Conservation (phyloP, 176 grass and related monocot genomes). For the Juncus effusus region DNA sequence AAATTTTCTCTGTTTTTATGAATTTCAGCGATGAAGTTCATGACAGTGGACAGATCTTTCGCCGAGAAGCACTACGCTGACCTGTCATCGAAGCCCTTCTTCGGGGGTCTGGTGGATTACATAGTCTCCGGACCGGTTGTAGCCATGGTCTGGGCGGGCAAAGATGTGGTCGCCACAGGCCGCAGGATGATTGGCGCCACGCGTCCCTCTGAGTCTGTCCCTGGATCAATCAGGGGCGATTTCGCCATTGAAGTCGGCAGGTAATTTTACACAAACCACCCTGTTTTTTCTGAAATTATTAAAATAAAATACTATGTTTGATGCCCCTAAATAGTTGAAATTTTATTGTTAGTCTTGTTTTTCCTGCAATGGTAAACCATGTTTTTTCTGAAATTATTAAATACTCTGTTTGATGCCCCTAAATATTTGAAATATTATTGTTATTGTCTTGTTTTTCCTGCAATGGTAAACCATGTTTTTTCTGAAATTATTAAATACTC, state of each 20-base stretch:
- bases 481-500: too few species aligned
- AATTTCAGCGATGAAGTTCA: conserved; percentile 64
- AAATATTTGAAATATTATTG: too few species aligned
- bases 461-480: too few species aligned
- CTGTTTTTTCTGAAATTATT: neutral
- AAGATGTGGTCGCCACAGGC: conserved; percentile 72
- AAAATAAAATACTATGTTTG: neutral
- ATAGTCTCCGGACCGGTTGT: conserved; percentile 95
- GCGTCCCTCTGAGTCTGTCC: conserved; percentile 61
- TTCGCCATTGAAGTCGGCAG: conserved; percentile 87
- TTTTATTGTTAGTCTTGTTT: neutral
- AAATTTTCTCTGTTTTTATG: neutral
- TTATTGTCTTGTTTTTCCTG: neutral
- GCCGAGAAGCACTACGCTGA: conserved; percentile 98
- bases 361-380: neutral
- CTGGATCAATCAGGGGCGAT: conserved; percentile 89
- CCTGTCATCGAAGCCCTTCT: conserved; percentile 87
- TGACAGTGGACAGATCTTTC: conserved; percentile 80
- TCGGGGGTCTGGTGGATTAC: conserved; percentile 73
- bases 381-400: too few species aligned
- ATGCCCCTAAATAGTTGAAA: too few species aligned
- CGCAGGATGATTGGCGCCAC: conserved; percentile 93
- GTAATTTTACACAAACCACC: conserved; percentile 24
- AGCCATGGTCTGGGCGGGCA: conserved; percentile 98
- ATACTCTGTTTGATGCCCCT: too few species aligned